phyloP scores from a whole-genome alignment of 2,329 filamentous ascomycete species.

The Geosmithia flava region DNA sequence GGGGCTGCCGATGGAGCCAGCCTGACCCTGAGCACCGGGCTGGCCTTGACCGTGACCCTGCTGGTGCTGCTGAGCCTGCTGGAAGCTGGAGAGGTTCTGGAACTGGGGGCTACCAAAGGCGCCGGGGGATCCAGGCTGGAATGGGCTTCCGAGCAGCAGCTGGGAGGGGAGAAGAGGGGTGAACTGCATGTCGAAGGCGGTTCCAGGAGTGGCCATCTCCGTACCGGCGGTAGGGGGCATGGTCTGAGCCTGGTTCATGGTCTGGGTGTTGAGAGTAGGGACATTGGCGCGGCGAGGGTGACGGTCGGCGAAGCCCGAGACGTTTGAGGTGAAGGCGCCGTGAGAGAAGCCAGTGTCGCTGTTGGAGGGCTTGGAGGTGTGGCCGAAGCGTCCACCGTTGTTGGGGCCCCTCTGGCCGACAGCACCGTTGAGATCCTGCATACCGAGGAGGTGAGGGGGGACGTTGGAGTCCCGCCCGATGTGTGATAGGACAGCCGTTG shows the following conservation, averaged over 20 bases:
- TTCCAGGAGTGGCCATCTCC: slow-evolving; percentile 78
- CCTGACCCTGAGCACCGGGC: slow-evolving; percentile 38
- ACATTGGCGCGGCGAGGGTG: slow-evolving; percentile 78
- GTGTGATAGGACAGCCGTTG: slow-evolving; percentile 73
- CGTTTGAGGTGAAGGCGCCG: slow-evolving; percentile 80
- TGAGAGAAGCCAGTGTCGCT: slow-evolving; percentile 87
- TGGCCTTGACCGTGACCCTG: slow-evolving; percentile 35
- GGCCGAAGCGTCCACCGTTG: slow-evolving; percentile 46
- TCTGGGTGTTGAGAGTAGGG: slow-evolving; percentile 81
- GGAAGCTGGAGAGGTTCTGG: slow-evolving; percentile 68
- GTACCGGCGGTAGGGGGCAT: slow-evolving; percentile 36
- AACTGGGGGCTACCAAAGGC: slow-evolving; percentile 89
- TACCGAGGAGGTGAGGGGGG: slow-evolving; percentile 77
- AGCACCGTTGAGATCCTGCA: slow-evolving; percentile 63
- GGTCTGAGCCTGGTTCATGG: slow-evolving; percentile 34
- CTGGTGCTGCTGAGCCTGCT: slow-evolving; percentile 40
- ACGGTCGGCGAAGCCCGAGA: slow-evolving; percentile 74
- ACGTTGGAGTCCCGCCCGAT: slow-evolving; percentile 71
- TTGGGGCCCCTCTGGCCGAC: slow-evolving; percentile 37
- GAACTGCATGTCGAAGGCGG: slow-evolving; percentile 95
- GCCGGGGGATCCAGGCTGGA: slow-evolving; percentile 86
- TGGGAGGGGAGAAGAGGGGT: slow-evolving; percentile 91
- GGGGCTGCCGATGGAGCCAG: slow-evolving; percentile 52
- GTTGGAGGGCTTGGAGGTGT: slow-evolving; percentile 69
- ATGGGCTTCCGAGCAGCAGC: slow-evolving; percentile 87